These are phyloP conservation scores for Pleurotus djamor DNA, from an alignment of 768 basidiomycete species.

Conservation along the genomic window DNA sequence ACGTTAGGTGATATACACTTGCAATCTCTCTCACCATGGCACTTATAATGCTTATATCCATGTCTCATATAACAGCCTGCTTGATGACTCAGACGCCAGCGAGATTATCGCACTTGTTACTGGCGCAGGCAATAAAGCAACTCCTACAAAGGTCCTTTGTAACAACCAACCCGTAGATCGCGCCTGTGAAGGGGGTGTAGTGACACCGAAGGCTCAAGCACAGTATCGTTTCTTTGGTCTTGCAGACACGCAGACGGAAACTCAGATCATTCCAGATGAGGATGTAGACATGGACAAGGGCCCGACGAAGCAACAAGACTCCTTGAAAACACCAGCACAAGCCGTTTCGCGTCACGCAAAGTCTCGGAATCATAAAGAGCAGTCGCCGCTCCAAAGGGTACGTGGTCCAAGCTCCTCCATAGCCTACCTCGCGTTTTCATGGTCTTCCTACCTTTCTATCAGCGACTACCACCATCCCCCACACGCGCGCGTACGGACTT, in stretches of 20 bases:
- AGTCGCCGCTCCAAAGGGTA: not conserved
- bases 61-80: slow-evolving; percentile 28
- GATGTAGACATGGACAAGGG: slow-evolving; percentile 53
- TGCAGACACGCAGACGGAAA: slow-evolving; percentile 52
- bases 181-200: slow-evolving; percentile 11
- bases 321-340: slow-evolving; percentile 1
- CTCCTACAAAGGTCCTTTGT: slow-evolving; percentile 11
- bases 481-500: slow-evolving; percentile 6
- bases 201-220: not conserved
- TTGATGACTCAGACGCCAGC: slow-evolving; percentile 51
- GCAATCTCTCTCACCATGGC: not conserved
- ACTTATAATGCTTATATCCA: not conserved
- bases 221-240: slow-evolving; percentile 59
- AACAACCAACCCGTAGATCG: slow-evolving; percentile 12
- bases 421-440: not conserved
- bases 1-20: not conserved
- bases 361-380: not conserved
- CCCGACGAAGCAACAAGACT: slow-evolving; percentile 14
- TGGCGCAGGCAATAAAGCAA: slow-evolving; percentile 16
- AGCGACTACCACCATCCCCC: not conserved
- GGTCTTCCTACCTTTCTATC: not conserved
- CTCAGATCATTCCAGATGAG: slow-evolving; percentile 30
- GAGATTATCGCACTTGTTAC: slow-evolving; percentile 45
- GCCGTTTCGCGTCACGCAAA: not conserved
- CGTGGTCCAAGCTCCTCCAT: not conserved